Evolutionary conservation across 1,284 basidiomycete species (phyloP), one percentile per base, ranked within the genome.

Genomic region (Malassezia dermatis): DNA sequence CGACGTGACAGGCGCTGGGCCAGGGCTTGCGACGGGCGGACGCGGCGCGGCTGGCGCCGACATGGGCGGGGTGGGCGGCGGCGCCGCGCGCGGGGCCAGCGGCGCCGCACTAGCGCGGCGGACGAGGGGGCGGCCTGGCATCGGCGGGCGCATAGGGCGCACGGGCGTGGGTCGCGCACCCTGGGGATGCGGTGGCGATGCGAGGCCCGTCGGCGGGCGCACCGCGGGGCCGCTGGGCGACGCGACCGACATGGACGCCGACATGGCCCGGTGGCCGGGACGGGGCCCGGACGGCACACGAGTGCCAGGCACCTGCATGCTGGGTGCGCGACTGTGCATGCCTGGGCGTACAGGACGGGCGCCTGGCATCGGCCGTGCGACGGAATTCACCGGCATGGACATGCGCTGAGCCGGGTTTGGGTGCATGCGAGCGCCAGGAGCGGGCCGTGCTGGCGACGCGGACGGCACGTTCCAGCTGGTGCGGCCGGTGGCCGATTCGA

Each of bases 401-500:
- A 75, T 68, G 49, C 66, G 58, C 13, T 61, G 67, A 52, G 70
- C 59, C 39, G 70, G 52, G 50, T 68, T 50, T 39, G 70, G 65
- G 61, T 74, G 66, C 24, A 74, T 66, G 48, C 72, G 46, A 47
- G 57, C 58, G 45, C 62, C 56, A 52, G 65, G 54, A 19, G 64
- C 45, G 44, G 56, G 50, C 51, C 63, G 51, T 44, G 47, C 39
- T 7, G 59, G 52, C 51, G 32, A 30, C 55, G 30, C 8, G 47
- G 26, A 42, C 17, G 75, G 75, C 27, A 72, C 74, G 58, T 73
- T 70, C 74, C 73, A 75, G 59, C 71, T 72, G 17, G 68, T 69
- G 27, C 75, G 57, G 21, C 75, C 75, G 2, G 75, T 75, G 2
- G 75, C 65, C 5, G 63, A 62, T 47, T 76, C 75, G 66, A 88